Conservation (phyloP, 2,329 filamentous ascomycete genomes). For the Cladosporium sp. region DNA sequence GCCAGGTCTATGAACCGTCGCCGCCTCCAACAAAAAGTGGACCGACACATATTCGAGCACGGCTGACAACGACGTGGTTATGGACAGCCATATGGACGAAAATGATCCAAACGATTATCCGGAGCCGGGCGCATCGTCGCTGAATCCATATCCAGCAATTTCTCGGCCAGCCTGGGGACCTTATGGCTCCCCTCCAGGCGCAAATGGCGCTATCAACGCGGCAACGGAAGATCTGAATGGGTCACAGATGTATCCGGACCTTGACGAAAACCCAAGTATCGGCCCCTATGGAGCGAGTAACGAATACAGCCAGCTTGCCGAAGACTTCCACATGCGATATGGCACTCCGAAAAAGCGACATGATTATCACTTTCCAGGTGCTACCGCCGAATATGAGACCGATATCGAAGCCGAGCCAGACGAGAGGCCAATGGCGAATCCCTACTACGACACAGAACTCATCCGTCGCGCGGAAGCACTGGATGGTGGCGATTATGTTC, state of each 20-base stretch:
- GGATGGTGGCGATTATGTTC: conserved; percentile 17
- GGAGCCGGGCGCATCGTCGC: conserved; percentile 4
- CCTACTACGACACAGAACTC: conserved; percentile 14
- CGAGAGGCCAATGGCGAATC: conserved; percentile 11
- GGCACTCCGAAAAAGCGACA: conserved; percentile 8
- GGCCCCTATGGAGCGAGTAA: conserved; percentile 15
- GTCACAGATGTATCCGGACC: conserved; percentile 11
- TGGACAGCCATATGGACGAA: neutral
- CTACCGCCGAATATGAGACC: conserved; percentile 11
- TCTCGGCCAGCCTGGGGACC: conserved; percentile 8
- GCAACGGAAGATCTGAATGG: neutral
- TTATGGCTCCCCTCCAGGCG: neutral
- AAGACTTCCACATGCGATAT: conserved; percentile 22
- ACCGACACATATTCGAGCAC: neutral
- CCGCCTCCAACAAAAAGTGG: conserved; percentile 5
- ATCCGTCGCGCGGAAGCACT: conserved; percentile 5
- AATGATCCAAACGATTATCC: conserved; percentile 11
- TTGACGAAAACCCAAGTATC: neutral
- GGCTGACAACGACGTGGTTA: neutral
- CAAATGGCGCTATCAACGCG: neutral
- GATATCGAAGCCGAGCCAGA: conserved; percentile 12
- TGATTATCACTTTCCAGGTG: conserved; percentile 12
- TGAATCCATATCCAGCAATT: conserved; percentile 8
- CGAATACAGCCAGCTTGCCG: conserved; percentile 17
- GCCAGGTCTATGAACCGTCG: conserved; percentile 4